phyloP scores from a whole-genome alignment of 371 early-diverging fungal genomes.

The Apophysomyces elegans region DNA sequence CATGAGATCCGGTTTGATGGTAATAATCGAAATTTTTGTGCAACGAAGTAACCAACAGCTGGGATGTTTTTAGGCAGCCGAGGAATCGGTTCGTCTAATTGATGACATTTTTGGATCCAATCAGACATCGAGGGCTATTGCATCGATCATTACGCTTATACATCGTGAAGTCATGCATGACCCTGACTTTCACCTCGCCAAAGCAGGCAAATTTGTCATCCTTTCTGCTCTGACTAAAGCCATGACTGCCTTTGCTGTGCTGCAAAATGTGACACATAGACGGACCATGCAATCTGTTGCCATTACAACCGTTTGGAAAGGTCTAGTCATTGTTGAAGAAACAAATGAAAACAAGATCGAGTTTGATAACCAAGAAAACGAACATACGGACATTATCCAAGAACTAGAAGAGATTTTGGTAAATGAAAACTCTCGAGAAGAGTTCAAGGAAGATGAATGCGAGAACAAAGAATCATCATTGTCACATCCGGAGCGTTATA shows the following conservation, averaged over 20 bases:
- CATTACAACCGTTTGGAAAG: conserved; percentile 55
- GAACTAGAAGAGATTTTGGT: conserved; percentile 37
- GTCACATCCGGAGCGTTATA: conserved; percentile 1
- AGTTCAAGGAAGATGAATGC: not conserved
- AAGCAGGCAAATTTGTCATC: conserved; percentile 70
- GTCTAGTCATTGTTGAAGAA: conserved; percentile 50
- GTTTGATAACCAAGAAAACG: not conserved
- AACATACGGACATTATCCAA: conserved; percentile 35
- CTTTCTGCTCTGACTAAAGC: conserved; percentile 80
- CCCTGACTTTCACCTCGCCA: conserved; percentile 66
- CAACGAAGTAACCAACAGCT: conserved; percentile 14
- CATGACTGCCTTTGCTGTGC: conserved; percentile 81
- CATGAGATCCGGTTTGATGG: conserved; percentile 73
- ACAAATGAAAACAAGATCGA: conserved; percentile 23
- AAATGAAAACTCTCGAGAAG: not conserved
- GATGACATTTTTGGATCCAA: conserved; percentile 93
- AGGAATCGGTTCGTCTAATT: conserved; percentile 87
- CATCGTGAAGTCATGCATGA: conserved; percentile 75
- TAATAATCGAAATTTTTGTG: conserved; percentile 45
- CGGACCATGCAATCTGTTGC: conserved; percentile 55
- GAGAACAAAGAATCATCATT: not conserved
- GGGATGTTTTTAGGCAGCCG: conserved; percentile 62
- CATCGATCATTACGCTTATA: conserved; percentile 80
- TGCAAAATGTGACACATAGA: conserved; percentile 79
- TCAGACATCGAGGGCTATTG: conserved; percentile 87